Evolutionary conservation across 371 early-diverging fungal species (phyloP).

Genomic region (Chytridium lagenaria): DNA sequence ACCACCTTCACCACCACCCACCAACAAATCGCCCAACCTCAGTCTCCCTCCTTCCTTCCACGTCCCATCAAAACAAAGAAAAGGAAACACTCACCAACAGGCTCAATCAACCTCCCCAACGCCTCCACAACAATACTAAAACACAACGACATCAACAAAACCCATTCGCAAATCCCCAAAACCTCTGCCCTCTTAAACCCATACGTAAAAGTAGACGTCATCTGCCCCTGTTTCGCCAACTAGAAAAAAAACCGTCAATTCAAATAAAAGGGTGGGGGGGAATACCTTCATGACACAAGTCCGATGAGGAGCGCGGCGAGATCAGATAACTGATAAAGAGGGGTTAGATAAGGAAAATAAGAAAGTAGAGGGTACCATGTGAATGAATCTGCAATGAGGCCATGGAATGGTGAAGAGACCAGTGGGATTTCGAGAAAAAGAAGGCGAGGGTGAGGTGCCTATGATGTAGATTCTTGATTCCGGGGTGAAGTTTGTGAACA

Average conservation of each 20-base stretch:
- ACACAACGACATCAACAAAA: constrained; percentile 24
- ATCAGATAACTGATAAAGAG: constrained; percentile 42
- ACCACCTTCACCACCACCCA: neutral
- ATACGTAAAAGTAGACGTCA: constrained; percentile 40
- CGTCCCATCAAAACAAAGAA: neutral
- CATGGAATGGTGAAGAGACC: too few relatives aligned
- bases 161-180: constrained; percentile 28
- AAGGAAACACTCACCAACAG: neutral
- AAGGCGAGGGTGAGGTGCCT: too few relatives aligned
- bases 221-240: neutral
- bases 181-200: constrained; percentile 25
- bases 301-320: constrained; percentile 22
- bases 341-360: too few relatives aligned
- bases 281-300: constrained; percentile 19
- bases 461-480: too few relatives aligned
- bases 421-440: too few relatives aligned
- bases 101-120: constrained; percentile 23
- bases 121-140: constrained; percentile 32
- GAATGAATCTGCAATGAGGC: too few relatives aligned
- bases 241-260: neutral
- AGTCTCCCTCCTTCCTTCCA: neutral
- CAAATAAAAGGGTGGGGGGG: neutral
- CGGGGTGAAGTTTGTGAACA: too few relatives aligned
- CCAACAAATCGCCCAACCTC: too few relatives aligned
- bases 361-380: too few relatives aligned